Evolutionary conservation across 345 rosid species (phyloP).

Genomic region (Nephelium lappaceum): DNA sequence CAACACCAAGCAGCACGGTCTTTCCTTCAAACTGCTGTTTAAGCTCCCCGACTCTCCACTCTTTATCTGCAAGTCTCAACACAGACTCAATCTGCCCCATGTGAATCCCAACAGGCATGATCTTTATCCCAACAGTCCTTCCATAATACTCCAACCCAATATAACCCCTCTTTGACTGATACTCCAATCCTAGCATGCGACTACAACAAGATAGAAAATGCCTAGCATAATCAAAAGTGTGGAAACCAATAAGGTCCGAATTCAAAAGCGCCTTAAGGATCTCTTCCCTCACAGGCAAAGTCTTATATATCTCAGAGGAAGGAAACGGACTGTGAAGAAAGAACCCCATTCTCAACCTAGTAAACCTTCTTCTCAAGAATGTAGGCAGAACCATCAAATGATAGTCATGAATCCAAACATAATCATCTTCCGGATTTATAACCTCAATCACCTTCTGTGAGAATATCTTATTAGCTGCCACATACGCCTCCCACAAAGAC

Average conservation of each 20-base stretch:
- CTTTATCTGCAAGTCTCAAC: constrained; percentile 64
- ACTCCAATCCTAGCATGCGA: constrained; percentile 70
- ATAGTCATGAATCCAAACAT: constrained; percentile 79
- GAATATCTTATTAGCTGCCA: constrained; percentile 71
- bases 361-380: constrained; percentile 66
- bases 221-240: constrained; percentile 95
- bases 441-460: constrained; percentile 73
- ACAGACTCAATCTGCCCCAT: constrained; percentile 77
- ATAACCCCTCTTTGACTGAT: constrained; percentile 78
- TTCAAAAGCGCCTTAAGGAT: constrained; percentile 71
- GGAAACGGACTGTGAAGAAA: constrained; percentile 82
- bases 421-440: constrained; percentile 79
- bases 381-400: constrained; percentile 86
- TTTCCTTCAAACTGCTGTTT: constrained; percentile 72
- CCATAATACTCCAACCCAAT: constrained; percentile 79
- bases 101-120: constrained; percentile 83
- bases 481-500: constrained; percentile 81
- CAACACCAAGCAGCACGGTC: constrained; percentile 73
- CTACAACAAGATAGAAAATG: constrained; percentile 84
- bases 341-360: constrained; percentile 73
- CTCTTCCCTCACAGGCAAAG: constrained; percentile 78
- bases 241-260: constrained; percentile 75
- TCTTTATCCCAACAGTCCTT: constrained; percentile 76
- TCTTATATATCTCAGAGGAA: constrained; percentile 77
- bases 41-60: constrained; percentile 71